Conservation (phyloP, 1,284 basidiomycete species). For the Leccinum proximum region DNA sequence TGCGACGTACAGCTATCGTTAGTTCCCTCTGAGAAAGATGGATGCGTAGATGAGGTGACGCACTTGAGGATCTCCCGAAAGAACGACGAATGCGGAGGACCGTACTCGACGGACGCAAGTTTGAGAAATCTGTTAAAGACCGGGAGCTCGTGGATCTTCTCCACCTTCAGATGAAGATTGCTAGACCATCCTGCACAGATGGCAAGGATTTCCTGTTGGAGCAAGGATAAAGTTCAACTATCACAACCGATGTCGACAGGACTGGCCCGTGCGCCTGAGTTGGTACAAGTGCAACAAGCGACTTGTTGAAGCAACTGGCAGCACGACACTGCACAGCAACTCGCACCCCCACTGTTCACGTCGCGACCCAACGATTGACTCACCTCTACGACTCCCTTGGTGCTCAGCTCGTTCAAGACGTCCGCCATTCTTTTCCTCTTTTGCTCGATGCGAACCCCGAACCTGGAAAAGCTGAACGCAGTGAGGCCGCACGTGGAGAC, state of each 20-base stretch:
- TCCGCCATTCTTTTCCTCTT: conserved; percentile 8
- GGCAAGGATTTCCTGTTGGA: conserved; percentile 44
- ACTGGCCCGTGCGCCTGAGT: neutral
- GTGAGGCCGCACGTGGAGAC: conserved; percentile 60
- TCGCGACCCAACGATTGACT: conserved; percentile 2
- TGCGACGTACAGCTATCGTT: neutral
- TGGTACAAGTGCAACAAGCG: neutral
- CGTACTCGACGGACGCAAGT: conserved; percentile 37
- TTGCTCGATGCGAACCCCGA: conserved; percentile 29
- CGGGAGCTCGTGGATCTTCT: conserved; percentile 41
- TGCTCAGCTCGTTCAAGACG: conserved; percentile 21
- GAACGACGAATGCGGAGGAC: conserved; percentile 33
- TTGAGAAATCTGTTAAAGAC: conserved; percentile 41
- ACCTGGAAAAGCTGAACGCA: conserved; percentile 55
- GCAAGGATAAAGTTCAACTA: neutral
- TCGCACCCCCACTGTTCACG: neutral
- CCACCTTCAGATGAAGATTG: conserved; percentile 53
- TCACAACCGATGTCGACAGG: neutral
- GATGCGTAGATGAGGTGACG: conserved; percentile 5
- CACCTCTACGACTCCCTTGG: conserved; percentile 23
- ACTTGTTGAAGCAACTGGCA: neutral
- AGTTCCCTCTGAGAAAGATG: neutral
- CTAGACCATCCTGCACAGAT: conserved; percentile 54
- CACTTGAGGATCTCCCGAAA: conserved; percentile 49
- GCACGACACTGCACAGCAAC: neutral